Conservation (phyloP, 805 yeast species). For the Alloascoidea hylecoeti region DNA sequence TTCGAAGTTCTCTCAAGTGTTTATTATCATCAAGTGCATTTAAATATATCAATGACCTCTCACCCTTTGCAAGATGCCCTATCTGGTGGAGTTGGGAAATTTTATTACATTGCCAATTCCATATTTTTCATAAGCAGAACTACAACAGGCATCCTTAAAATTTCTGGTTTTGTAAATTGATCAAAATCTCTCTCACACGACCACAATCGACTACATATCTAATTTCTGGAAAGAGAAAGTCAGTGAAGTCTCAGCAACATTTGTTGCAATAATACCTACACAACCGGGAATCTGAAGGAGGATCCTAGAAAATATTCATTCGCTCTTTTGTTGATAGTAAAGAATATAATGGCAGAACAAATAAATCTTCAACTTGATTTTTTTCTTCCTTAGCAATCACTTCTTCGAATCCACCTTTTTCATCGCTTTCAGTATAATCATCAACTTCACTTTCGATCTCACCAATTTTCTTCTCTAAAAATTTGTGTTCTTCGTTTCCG, state of each 20-base stretch:
- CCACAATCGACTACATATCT: constrained; percentile 94
- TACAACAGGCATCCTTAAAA: constrained; percentile 88
- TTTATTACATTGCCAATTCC: constrained; percentile 84
- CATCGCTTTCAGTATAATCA: constrained; percentile 28
- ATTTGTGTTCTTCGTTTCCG: constrained; percentile 19
- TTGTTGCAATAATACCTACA: constrained; percentile 95
- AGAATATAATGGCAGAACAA: constrained; percentile 87
- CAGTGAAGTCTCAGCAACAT: constrained; percentile 94
- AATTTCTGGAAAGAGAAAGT: constrained; percentile 94
- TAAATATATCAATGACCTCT: constrained; percentile 47
- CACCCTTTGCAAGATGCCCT: constrained; percentile 43
- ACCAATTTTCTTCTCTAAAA: constrained; percentile 19
- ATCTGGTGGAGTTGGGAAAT: constrained; percentile 93
- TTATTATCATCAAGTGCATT: constrained; percentile 61
- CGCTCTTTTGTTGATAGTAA: constrained; percentile 89
- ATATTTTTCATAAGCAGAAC: constrained; percentile 91
- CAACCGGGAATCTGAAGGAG: constrained; percentile 75
- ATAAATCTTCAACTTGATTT: constrained; percentile 53
- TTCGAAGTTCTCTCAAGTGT: constrained; percentile 64
- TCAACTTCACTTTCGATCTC: constrained; percentile 24
- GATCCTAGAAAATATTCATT: constrained; percentile 77
- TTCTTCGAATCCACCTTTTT: constrained; percentile 64
- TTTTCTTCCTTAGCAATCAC: constrained; percentile 31
- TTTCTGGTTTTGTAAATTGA: constrained; percentile 81
- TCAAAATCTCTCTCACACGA: constrained; percentile 82